A percentile compares a stretch with the other conserved stretches of the same genome.
Conservation (phyloP, 2,329 filamentous ascomycete genomes). For the Stagonosporopsis vannaccii region DNA sequence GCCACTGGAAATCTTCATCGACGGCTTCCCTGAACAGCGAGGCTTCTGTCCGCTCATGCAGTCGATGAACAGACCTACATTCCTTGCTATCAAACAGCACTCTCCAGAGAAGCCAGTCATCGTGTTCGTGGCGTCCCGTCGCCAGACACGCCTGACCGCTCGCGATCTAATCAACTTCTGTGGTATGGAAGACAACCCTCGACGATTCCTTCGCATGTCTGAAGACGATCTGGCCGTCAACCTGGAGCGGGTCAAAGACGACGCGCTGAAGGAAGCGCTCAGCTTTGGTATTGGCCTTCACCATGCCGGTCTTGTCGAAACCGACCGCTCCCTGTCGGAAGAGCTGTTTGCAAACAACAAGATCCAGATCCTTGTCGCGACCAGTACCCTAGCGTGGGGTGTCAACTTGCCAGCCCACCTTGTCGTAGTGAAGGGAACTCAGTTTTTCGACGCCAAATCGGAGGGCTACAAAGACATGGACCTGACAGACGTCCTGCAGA, state of each 20-base stretch:
- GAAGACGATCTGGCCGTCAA: constrained; percentile 93
- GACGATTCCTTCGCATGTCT: constrained; percentile 90
- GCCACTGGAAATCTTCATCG: constrained; percentile 94
- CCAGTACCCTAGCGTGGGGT: constrained; percentile 96
- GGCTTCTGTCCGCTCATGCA: constrained; percentile 99
- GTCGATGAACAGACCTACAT: constrained; percentile 97
- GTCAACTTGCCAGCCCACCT: constrained; percentile 97
- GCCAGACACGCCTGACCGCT: constrained; percentile 92
- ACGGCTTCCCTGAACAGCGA: constrained; percentile 92
- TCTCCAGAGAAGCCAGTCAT: constrained; percentile 97
- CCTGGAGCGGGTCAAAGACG: constrained; percentile 89
- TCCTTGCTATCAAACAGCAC: constrained; percentile 94
- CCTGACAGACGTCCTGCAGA: constrained; percentile 94
- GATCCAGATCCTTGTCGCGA: constrained; percentile 95
- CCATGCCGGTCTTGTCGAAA: constrained; percentile 95
- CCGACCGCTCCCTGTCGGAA: constrained; percentile 88
- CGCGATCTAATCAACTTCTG: constrained; percentile 97
- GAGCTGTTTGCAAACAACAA: constrained; percentile 98
- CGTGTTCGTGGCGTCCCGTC: constrained; percentile 93
- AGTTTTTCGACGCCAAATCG: constrained; percentile 97
- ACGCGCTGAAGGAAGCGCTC: constrained; percentile 89
- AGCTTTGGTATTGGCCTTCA: constrained; percentile 97
- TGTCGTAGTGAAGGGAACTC: constrained; percentile 96
- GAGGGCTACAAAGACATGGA: constrained; percentile 99
- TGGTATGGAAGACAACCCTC: constrained; percentile 97